Conservation (phyloP, 2,329 filamentous ascomycete genomes). For the Alternaria panax region DNA sequence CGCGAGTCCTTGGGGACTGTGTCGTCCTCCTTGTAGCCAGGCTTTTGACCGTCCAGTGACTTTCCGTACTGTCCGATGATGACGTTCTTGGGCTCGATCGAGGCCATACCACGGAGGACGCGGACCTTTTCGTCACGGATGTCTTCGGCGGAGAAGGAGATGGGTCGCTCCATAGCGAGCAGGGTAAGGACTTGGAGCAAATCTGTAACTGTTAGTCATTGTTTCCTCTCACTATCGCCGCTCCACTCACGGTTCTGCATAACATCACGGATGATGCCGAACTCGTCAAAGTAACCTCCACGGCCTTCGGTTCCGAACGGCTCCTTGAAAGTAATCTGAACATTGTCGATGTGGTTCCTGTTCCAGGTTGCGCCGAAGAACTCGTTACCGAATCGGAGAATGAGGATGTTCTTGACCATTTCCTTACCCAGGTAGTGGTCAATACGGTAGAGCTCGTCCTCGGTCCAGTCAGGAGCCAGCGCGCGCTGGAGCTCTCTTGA, state of each 20-base stretch:
- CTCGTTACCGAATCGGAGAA: conserved; percentile 96
- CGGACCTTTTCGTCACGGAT: conserved; percentile 99
- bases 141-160: conserved; percentile 97
- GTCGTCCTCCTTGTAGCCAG: conserved; percentile 97
- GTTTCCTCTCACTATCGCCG: background rate
- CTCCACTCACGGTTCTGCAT: conserved; percentile 86
- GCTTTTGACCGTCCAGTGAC: conserved; percentile 94
- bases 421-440: conserved; percentile 99
- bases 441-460: conserved; percentile 98
- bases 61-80: conserved; percentile 99
- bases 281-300: conserved; percentile 99
- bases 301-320: conserved; percentile 98
- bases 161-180: conserved; percentile 96
- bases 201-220: conserved; percentile 57
- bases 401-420: conserved; percentile 99
- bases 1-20: conserved; percentile 96
- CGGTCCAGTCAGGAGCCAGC: conserved; percentile 96
- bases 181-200: conserved; percentile 94
- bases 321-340: conserved; percentile 99
- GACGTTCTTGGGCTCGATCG: conserved; percentile 98
- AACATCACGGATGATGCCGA: conserved; percentile 98
- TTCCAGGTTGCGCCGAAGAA: conserved; percentile 99
- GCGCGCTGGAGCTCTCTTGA: conserved; percentile 95
- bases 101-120: conserved; percentile 89
- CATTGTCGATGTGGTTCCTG: conserved; percentile 98